Conservation (phyloP, 495 filamentous ascomycete species). For the Neurospora pannonica region DNA sequence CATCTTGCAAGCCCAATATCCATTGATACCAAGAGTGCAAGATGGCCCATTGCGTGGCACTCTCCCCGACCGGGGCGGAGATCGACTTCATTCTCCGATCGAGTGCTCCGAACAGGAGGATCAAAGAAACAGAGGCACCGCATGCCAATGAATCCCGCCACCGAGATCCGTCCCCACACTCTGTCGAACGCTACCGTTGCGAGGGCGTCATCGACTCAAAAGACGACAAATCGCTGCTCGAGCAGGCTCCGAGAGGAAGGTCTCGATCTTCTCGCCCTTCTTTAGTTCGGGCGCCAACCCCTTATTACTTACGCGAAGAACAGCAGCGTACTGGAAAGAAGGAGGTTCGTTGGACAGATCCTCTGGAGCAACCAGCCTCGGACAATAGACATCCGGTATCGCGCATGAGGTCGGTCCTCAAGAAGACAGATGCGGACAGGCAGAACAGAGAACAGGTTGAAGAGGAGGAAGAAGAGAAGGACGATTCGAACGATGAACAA, state of each 20-base stretch:
- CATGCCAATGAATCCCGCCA: background rate
- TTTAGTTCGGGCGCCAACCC: background rate
- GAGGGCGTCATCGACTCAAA: background rate
- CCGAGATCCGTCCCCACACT: background rate
- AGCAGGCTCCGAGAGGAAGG: background rate
- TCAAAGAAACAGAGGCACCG: background rate
- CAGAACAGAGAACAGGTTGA: background rate
- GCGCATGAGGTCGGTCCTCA: background rate
- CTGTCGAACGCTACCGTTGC: background rate
- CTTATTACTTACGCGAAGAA: background rate
- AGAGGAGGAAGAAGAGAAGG: background rate
- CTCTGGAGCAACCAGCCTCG: background rate
- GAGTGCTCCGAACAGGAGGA: background rate
- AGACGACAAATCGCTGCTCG: background rate
- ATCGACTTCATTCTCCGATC: background rate
- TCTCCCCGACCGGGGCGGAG: background rate
- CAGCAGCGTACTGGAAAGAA: background rate
- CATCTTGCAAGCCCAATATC: no score
- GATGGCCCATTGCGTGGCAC: background rate
- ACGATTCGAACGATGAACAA: no score
- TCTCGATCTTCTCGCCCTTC: background rate
- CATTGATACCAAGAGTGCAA: no score
- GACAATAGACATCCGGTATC: background rate
- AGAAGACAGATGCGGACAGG: background rate
- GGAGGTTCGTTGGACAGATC: background rate